Conservation (phyloP, 768 basidiomycete species). For the Boletus sensibilis region DNA sequence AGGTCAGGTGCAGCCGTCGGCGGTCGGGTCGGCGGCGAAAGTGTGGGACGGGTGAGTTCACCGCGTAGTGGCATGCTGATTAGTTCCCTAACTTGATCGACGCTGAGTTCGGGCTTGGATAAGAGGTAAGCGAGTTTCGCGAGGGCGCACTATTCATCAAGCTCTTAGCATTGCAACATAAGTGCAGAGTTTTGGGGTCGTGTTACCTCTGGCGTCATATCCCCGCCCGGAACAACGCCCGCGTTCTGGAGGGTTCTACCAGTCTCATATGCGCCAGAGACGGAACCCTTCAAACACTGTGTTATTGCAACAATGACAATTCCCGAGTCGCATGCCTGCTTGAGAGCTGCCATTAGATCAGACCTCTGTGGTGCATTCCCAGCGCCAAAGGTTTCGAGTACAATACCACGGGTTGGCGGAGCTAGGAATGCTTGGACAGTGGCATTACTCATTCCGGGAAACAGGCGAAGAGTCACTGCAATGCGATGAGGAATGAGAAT, state of each 20-base stretch:
- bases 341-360: constrained; percentile 74
- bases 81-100: constrained; percentile 67
- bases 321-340: constrained; percentile 78
- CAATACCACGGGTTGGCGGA: constrained; percentile 74
- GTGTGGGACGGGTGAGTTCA: constrained; percentile 67
- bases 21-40: constrained; percentile 42
- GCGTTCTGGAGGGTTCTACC: constrained; percentile 64
- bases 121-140: constrained; percentile 88
- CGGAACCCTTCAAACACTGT: constrained; percentile 85
- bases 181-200: background rate
- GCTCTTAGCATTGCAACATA: background rate
- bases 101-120: constrained; percentile 75
- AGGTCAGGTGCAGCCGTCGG: constrained; percentile 44
- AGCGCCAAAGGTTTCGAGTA: constrained; percentile 89
- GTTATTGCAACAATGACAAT: constrained; percentile 90
- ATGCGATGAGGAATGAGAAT: constrained; percentile 14
- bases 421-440: constrained; percentile 75
- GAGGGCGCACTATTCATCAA: constrained; percentile 67
- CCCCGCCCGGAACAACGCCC: constrained; percentile 83
- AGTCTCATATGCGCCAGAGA: constrained; percentile 81
- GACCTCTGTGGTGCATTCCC: constrained; percentile 87
- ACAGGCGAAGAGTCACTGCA: constrained; percentile 78
- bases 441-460: constrained; percentile 78
- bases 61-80: constrained; percentile 81
- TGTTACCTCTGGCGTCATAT: constrained; percentile 93